Conservation (phyloP, 805 yeast species). For the Candida fluviatilis region DNA sequence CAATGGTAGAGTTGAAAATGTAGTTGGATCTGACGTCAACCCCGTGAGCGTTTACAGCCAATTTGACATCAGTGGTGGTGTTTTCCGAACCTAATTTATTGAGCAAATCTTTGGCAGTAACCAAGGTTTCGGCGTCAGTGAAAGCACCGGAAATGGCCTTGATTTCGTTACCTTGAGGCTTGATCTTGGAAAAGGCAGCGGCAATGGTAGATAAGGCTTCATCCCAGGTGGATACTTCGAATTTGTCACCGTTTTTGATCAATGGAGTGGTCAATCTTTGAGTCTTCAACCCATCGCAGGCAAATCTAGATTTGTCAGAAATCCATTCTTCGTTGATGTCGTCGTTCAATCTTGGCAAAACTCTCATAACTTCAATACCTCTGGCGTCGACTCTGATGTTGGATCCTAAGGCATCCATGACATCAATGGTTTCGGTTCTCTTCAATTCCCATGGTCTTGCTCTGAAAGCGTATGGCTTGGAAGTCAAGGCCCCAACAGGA, state of each 20-base stretch:
- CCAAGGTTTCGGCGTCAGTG: conserved; percentile 78
- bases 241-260: conserved; percentile 63
- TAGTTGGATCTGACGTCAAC: conserved; percentile 75
- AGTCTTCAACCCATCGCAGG: conserved; percentile 80
- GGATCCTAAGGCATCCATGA: conserved; percentile 78
- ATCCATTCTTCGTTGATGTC: conserved; percentile 91
- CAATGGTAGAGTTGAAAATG: conserved; percentile 73
- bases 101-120: conserved; percentile 73
- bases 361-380: conserved; percentile 84
- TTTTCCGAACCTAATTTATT: conserved; percentile 80
- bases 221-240: conserved; percentile 81
- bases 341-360: conserved; percentile 80
- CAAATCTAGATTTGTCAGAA: conserved; percentile 81
- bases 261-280: conserved; percentile 83
- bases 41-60: conserved; percentile 57
- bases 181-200: conserved; percentile 49
- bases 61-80: conserved; percentile 64
- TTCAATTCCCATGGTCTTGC: conserved; percentile 94
- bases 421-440: conserved; percentile 83
- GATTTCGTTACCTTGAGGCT: conserved; percentile 65
- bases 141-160: conserved; percentile 82
- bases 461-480: conserved; percentile 87
- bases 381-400: conserved; percentile 81
- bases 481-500: conserved; percentile 89
- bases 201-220: conserved; percentile 73